Evolutionary conservation across 1,284 basidiomycete species (phyloP).

Genomic region (Marasmius sp.): DNA sequence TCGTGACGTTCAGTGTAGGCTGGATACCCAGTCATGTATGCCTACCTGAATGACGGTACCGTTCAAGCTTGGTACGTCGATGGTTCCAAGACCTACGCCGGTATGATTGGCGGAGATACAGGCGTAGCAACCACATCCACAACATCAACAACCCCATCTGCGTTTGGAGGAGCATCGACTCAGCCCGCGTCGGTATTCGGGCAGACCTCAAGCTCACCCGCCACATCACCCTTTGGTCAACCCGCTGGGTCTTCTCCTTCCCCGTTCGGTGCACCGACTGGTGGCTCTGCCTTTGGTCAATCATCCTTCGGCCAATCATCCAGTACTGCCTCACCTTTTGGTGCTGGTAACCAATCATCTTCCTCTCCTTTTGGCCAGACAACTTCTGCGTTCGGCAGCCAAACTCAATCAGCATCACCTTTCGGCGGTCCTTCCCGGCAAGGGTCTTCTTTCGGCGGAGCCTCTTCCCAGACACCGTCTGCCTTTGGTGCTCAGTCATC

Average conservation of each 20-base stretch:
- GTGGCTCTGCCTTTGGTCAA: conserved; percentile 4
- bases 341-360: not conserved
- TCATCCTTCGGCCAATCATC: conserved; percentile 18
- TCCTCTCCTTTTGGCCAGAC: conserved; percentile 7
- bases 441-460: conserved; percentile 3
- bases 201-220: conserved; percentile 17
- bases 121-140: conserved; percentile 19
- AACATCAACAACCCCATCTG: conserved; percentile 14
- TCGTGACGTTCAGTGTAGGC: conserved; percentile 28
- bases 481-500: conserved; percentile 4
- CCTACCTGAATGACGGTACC: conserved; percentile 81
- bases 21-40: conserved; percentile 70
- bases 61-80: conserved; percentile 76
- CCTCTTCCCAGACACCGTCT: not conserved
- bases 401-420: not conserved
- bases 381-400: not conserved
- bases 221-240: conserved; percentile 20
- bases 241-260: conserved; percentile 15
- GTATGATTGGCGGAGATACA: conserved; percentile 40
- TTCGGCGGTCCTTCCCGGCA: conserved; percentile 4
- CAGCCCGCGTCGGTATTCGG: conserved; percentile 22
- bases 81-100: conserved; percentile 57
- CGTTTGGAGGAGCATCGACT: conserved; percentile 12
- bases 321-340: conserved; percentile 6
- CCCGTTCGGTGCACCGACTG: not conserved